Evolutionary conservation across 2,329 filamentous ascomycete species (phyloP), one percentile per base, ranked within the genome.

Genomic region (Ophiobolus disseminans): DNA sequence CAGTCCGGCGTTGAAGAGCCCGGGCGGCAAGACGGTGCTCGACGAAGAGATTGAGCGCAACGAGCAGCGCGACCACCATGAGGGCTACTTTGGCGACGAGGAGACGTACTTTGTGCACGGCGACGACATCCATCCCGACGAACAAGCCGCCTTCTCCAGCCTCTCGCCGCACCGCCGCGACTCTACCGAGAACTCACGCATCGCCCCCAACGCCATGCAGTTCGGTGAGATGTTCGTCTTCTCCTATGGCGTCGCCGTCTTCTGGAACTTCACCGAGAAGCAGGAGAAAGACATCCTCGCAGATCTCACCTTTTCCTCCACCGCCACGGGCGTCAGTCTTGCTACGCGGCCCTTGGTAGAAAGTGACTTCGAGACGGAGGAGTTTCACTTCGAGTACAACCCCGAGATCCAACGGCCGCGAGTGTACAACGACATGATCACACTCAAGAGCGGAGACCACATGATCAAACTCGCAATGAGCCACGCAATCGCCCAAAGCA

Each of bases 391-490:
- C 69, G 92, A 97, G 73, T 99, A 99, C 78, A 96, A 90, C 63
- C 83, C 86, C 1, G 83, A 90, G 48, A 91, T 94, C 25, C 88
- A 91, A 54, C 85, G 92, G 40, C 94, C 94, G 4, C 85, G 94
- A 47, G 89, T 99, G 22, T 99, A 95, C 78, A 97, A 99, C 75
- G 94, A 99, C 73, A 99, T 99, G 94, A 97, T 99, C 64, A 99
- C 94, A 0, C 78, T 99, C 35, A 83, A 95, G 55, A 95, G 91
- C 51, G 87, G 90, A 30, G 94, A 99, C 75, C 94, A 99, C 76
- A 97, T 99, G 93, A 96, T 97, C 70, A 97, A 97, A 75, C 81
- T 99, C 13, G 91, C 93, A 25, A 99, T 99, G 78, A 95, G 90
- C 72, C 94, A 99, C 70, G 94, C 92, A 28, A 97, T 99, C 61